Conservation (phyloP, 345 rosid species). For the Populus davidiana region DNA sequence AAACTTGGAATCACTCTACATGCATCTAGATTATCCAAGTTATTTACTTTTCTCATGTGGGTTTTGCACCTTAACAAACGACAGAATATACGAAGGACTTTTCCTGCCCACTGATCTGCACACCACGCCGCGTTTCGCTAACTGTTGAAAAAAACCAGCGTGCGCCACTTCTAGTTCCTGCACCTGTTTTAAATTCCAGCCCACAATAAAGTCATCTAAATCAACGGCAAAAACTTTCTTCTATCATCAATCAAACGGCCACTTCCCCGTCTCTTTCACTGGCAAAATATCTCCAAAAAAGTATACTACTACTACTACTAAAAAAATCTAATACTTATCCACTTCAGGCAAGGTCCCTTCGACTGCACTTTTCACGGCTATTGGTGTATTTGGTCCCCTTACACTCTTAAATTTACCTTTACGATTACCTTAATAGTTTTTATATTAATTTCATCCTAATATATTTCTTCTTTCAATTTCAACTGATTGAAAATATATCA, state of each 20-base stretch:
- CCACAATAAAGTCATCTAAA: neutral
- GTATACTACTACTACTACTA: too few relatives aligned
- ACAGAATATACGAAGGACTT: neutral
- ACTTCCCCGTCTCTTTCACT: neutral
- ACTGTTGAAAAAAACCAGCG: neutral
- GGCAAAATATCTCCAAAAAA: neutral
- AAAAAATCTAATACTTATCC: constrained; percentile 13
- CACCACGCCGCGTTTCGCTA: neutral
- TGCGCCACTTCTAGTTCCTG: neutral
- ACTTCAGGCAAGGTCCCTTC: neutral
- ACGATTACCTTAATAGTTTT: neutral
- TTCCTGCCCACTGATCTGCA: neutral
- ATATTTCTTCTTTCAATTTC: too few relatives aligned
- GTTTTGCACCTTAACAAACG: too few relatives aligned
- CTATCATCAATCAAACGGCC: neutral
- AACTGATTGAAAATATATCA: too few relatives aligned
- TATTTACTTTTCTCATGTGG: too few relatives aligned
- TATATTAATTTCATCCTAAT: neutral
- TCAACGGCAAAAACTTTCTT: neutral
- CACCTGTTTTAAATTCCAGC: neutral
- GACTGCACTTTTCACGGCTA: neutral
- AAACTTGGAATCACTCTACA: too few relatives aligned
- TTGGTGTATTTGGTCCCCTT: neutral
- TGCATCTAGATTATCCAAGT: too few relatives aligned
- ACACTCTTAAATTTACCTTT: neutral